Conservation (phyloP, 441 rosid species). For the Manihot esculenta region DNA sequence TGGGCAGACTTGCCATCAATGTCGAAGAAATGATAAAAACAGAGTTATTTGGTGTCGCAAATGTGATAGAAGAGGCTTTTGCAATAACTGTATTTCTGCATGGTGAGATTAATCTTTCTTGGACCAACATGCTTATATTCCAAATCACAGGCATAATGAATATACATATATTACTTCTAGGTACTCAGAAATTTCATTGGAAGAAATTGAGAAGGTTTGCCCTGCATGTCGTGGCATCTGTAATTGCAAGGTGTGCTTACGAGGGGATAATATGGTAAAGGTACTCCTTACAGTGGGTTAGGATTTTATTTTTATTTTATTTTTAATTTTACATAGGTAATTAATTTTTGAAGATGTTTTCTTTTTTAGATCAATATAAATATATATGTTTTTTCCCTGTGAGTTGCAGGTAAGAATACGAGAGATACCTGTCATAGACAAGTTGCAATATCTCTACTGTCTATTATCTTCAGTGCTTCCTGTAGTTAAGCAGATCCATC, state of each 20-base stretch:
- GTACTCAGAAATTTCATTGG: slow-evolving; percentile 61
- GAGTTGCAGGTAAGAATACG: slow-evolving; percentile 66
- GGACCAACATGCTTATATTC: slow-evolving; percentile 13
- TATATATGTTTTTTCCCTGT: slow-evolving; percentile 24
- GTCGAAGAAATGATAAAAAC: slow-evolving; percentile 62
- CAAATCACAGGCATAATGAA: slow-evolving; percentile 8
- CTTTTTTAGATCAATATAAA: slow-evolving; percentile 12
- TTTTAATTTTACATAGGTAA: not conserved
- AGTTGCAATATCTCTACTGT: slow-evolving; percentile 72
- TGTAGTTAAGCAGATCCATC: slow-evolving; percentile 80
- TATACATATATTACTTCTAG: slow-evolving; percentile 40
- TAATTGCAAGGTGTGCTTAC: slow-evolving; percentile 82
- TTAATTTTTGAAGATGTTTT: not conserved
- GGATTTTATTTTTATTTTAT: not conserved
- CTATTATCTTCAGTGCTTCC: slow-evolving; percentile 87
- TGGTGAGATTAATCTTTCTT: slow-evolving; percentile 49
- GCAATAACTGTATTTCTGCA: slow-evolving; percentile 65
- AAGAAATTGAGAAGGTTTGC: slow-evolving; percentile 81
- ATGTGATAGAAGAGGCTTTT: slow-evolving; percentile 88
- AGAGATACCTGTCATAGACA: slow-evolving; percentile 79
- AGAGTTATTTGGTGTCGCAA: slow-evolving; percentile 69
- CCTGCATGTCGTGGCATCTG: slow-evolving; percentile 95
- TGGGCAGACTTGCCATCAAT: slow-evolving; percentile 83
- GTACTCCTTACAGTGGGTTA: slow-evolving; percentile 35
- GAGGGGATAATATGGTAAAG: slow-evolving; percentile 83